Percentiles rank a stretch among this genome's conserved stretches.
phyloP scores from a whole-genome alignment of 1,139 yeast species.

The Candida sp. region DNA sequence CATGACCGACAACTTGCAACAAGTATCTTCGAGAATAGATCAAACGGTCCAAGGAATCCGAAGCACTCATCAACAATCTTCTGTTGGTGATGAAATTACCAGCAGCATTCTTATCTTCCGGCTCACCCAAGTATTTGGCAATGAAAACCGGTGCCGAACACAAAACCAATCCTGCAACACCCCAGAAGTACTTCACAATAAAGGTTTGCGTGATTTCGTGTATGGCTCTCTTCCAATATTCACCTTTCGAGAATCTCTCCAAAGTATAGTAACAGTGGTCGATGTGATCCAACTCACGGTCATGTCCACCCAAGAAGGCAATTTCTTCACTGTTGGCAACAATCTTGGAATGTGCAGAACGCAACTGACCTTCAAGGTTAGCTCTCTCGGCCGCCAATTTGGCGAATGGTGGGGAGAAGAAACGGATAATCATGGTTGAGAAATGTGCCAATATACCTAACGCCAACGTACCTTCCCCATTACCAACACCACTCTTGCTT shows the following conservation, averaged over 20 bases:
- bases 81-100: slow-evolving; percentile 91
- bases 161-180: slow-evolving; percentile 88
- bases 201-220: slow-evolving; percentile 83
- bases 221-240: slow-evolving; percentile 74
- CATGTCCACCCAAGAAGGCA: slow-evolving; percentile 84
- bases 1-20: slow-evolving; percentile 86
- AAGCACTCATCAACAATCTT: slow-evolving; percentile 81
- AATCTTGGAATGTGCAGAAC: slow-evolving; percentile 81
- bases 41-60: slow-evolving; percentile 88
- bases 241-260: slow-evolving; percentile 79
- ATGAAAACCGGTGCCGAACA: slow-evolving; percentile 93
- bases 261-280: slow-evolving; percentile 84
- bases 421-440: slow-evolving; percentile 73
- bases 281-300: slow-evolving; percentile 75
- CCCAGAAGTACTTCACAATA: slow-evolving; percentile 93
- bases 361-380: slow-evolving; percentile 82
- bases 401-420: slow-evolving; percentile 92
- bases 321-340: slow-evolving; percentile 85
- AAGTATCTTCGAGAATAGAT: slow-evolving; percentile 86
- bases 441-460: slow-evolving; percentile 83
- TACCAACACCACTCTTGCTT: slow-evolving; percentile 73
- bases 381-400: slow-evolving; percentile 81
- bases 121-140: slow-evolving; percentile 55
- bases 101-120: slow-evolving; percentile 58
- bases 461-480: slow-evolving; percentile 85